Evolutionary conservation across 176 grass and related monocot genomes (phyloP).

Genomic region (Otatea glauca): DNA sequence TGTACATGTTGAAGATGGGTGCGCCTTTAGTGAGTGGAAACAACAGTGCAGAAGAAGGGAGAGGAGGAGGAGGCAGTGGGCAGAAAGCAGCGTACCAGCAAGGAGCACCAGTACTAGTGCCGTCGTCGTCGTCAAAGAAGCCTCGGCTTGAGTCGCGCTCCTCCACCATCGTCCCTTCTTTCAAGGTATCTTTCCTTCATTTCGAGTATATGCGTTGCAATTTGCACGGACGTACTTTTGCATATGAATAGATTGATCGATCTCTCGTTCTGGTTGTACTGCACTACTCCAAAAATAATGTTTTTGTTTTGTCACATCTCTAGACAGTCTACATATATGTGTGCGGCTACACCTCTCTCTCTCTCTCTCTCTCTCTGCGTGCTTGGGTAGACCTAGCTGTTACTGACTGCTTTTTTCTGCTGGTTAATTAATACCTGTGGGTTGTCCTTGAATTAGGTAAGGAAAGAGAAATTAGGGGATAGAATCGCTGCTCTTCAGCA

Average conservation of each 20-base stretch:
- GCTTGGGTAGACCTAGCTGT: not conserved
- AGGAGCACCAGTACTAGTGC: too few relatives aligned
- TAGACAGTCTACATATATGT: not conserved
- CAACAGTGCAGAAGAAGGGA: not conserved
- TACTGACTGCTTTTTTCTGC: not conserved
- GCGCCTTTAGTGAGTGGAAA: not conserved
- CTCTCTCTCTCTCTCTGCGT: not conserved
- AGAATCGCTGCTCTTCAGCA: constrained; percentile 97
- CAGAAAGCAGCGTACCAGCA: not conserved
- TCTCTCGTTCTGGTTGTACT: not conserved
- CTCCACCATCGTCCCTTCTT: constrained; percentile 62
- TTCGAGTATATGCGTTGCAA: not conserved
- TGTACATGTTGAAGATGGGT: not conserved
- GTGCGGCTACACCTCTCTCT: not conserved
- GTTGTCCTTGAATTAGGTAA: constrained; percentile 61
- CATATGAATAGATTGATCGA: not conserved
- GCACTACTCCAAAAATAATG: constrained; percentile 11
- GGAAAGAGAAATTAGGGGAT: constrained; percentile 97
- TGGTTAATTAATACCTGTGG: constrained; percentile 8
- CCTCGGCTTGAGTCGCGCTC: constrained; percentile 45
- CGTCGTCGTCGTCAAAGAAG: constrained; percentile 48
- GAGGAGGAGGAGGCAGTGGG: not conserved
- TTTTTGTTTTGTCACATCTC: not conserved
- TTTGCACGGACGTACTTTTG: not conserved
- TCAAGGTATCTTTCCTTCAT: constrained; percentile 56